A percentile compares a stretch with the other conserved stretches of the same genome.
Conservation (phyloP, 2,329 filamentous ascomycete genomes). For the Torrubiella hemipterigena region DNA sequence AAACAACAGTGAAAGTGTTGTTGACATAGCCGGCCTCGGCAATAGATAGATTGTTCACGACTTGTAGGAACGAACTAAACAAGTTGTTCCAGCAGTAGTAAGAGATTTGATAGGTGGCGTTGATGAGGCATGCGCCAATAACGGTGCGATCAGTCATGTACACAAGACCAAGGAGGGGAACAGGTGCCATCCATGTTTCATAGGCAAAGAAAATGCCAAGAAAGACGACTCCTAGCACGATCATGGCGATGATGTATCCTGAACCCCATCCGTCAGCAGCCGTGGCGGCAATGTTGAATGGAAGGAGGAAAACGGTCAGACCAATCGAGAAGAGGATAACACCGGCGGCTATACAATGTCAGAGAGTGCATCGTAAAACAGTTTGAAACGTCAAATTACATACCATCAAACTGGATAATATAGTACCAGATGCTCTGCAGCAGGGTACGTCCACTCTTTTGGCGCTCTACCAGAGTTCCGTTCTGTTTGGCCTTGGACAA, state of each 20-base stretch:
- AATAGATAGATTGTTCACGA: slow-evolving; percentile 30
- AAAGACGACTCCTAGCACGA: slow-evolving; percentile 45
- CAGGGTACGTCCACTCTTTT: slow-evolving; percentile 29
- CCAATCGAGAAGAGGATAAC: slow-evolving; percentile 45
- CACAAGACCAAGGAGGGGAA: slow-evolving; percentile 41
- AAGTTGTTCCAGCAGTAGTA: slow-evolving; percentile 43
- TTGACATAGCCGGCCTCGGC: slow-evolving; percentile 33
- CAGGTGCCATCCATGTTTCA: slow-evolving; percentile 44
- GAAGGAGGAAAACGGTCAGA: slow-evolving; percentile 49
- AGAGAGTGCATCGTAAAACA: slow-evolving; percentile 4
- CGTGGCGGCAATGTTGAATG: slow-evolving; percentile 42
- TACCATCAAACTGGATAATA: slow-evolving; percentile 43
- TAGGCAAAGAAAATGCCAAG: slow-evolving; percentile 43
- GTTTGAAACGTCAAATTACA: slow-evolving; percentile 10
- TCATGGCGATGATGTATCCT: slow-evolving; percentile 45
- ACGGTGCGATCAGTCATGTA: slow-evolving; percentile 40
- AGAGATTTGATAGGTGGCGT: slow-evolving; percentile 30
- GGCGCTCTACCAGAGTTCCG: slow-evolving; percentile 24
- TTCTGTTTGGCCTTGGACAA: slow-evolving; percentile 41
- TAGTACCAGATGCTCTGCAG: slow-evolving; percentile 37
- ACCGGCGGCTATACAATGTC: slow-evolving; percentile 26
- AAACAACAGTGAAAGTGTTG: slow-evolving; percentile 39
- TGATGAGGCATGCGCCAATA: slow-evolving; percentile 34
- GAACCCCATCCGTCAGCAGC: slow-evolving; percentile 39
- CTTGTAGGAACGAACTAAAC: slow-evolving; percentile 43